Evolutionary conservation across 1,284 basidiomycete genomes (phyloP), one percentile per base, ranked within the genome.

Genomic region (Exobasidium rhododendri): DNA sequence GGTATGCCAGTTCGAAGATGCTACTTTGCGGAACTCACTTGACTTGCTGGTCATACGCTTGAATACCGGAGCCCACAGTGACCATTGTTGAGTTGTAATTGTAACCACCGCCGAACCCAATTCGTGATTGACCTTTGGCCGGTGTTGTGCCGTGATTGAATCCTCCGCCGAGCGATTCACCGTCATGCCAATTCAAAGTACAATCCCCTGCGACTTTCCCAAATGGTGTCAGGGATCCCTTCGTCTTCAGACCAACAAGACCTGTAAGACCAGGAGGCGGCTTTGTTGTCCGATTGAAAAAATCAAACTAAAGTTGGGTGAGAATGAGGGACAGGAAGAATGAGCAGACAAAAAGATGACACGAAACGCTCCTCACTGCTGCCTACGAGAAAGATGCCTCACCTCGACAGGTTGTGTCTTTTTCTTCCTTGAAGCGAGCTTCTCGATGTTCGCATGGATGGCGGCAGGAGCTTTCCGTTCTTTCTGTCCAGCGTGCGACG

Each of bases 71-170:
- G 3, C 47, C 47, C 22, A 50, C 24, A 4, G 2, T 26, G 3
- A 50, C 47, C 4, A 14, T 4, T 50, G 47, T 50, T 20, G n/a
- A 13, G 4, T 17, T 50, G 24, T 24, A 50, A 7, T 20, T 24
- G 26, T 20, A 50, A 50, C 47, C 47, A 50, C 47, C 47, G 28
- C 47, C 47, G 28, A 50, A 24, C 28, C 47, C 47, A 26, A 28
- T 28, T 50, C 13, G 22, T 6, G 5, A 14, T 26, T 4, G 22
- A 4, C 26, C 47, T 4, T 50, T 50, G 2, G 14, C 47, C 4
- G n/a, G 20, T 3, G 3, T 26, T 7, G 4, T 4, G 28, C 47
- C 47, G 4, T 24, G n/a, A 26, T 50, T 50, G 13, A 50, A 50
- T 7, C 47, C 47, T 5, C 47, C 47, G 22, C 47, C 47, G 20